Base-by-base conservation (phyloP, 1,139 yeast species). In the Hanseniaspora uvarum region DNA sequence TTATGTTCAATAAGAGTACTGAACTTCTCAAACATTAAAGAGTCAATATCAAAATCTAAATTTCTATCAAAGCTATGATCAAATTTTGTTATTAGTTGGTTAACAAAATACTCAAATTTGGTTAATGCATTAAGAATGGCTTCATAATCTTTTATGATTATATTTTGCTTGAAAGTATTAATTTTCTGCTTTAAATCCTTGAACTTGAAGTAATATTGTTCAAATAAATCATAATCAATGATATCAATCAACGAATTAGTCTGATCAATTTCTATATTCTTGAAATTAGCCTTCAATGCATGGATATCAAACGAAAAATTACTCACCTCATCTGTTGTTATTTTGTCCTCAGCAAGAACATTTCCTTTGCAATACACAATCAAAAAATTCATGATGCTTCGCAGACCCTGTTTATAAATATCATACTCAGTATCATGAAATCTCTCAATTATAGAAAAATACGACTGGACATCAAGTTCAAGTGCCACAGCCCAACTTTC, bases 401-500 rank as follows among this genome's bases (percentile, higher is more conserved):
- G 5, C 3, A 50, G 26, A n/a, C 40, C 38, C 11, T 28, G 16
- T 31, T 19, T 44, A 12, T 30, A 44, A 6, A 18, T 2, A 5
- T 30, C 26, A 31, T 14, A 44, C 8, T 44, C 37, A 16, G 8
- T 28, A 16, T 34, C 34, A 14, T 50, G 33, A 19, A 50, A 50
- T 1, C 37, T 21, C 10, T 28, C 8, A 7, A 50, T 50, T 1
- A 50, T 40, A 2, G 19, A 36, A 14, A 36, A 50, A 23, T 50
- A 50, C 7, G 23, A 18, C 12, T 50, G 44, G 19, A 50, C 53
- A 38, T 50, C 53, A 16, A 36, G 21, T 37, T 50, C 53, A 4
- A 50, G 18, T 1, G 53, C 53, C 7, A 50, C 8, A 11, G 46
- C 44, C 53, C 53, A 50, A n/a, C 53, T 46, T 21, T 37, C 40